A percentile compares a stretch with the other conserved stretches of the same genome.
These are phyloP conservation scores for Arctostaphylos glauca DNA, from an alignment of 148 eudicot genomes.

Conservation along the genomic window DNA sequence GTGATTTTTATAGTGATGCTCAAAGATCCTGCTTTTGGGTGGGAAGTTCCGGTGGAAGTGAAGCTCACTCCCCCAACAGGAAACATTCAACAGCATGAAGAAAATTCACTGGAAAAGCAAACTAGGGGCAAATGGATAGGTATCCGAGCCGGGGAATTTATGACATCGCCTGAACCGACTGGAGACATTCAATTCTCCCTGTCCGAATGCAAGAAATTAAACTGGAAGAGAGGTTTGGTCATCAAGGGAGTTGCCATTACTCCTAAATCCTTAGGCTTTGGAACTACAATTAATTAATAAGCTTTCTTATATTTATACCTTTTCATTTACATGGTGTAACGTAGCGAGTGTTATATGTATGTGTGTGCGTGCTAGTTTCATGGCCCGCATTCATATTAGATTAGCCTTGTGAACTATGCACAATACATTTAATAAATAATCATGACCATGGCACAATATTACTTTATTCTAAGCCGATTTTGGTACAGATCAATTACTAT, in stretches of 20 bases:
- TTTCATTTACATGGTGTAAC: too few relatives aligned
- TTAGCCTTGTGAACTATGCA: not conserved
- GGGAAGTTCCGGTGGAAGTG: slow-evolving; percentile 64
- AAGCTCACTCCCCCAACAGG: slow-evolving; percentile 54
- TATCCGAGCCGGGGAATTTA: slow-evolving; percentile 51
- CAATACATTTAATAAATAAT: not conserved
- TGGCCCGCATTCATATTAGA: not conserved
- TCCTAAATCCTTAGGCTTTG: too few relatives aligned
- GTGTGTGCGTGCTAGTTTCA: not conserved
- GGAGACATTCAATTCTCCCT: slow-evolving; percentile 66
- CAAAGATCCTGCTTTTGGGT: slow-evolving; percentile 50
- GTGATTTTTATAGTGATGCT: slow-evolving; percentile 53
- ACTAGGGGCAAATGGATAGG: slow-evolving; percentile 62
- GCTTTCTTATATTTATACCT: not conserved
- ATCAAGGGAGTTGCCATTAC: slow-evolving; percentile 52
- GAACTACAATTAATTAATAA: too few relatives aligned
- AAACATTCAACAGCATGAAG: slow-evolving; percentile 52
- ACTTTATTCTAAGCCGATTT: too few relatives aligned
- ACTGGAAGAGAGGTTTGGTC: slow-evolving; percentile 72
- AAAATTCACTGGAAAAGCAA: slow-evolving; percentile 45
- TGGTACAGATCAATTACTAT: too few relatives aligned
- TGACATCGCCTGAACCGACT: slow-evolving; percentile 6
- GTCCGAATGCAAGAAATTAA: slow-evolving; percentile 55
- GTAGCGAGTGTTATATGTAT: not conserved
- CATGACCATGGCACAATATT: not conserved